A percentile compares a stretch with the other conserved stretches of the same genome.
Conservation (phyloP, 2,329 filamentous ascomycete species). For the Colletotrichum horii region DNA sequence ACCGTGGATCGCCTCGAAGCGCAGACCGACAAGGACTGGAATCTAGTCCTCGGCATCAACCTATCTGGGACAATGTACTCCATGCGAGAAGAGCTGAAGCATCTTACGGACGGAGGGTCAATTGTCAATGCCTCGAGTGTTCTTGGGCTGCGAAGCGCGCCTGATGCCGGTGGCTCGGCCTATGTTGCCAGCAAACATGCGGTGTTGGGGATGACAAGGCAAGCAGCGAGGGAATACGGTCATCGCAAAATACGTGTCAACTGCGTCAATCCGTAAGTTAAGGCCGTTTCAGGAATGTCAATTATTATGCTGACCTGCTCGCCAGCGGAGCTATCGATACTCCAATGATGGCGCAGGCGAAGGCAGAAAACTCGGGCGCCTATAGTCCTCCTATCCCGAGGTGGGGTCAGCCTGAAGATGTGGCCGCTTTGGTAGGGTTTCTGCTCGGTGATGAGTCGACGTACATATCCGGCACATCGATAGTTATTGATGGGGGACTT, state of each 20-base stretch:
- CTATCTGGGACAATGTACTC: constrained; percentile 31
- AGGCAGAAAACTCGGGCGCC: background rate
- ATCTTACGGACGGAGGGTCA: constrained; percentile 43
- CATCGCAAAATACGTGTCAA: background rate
- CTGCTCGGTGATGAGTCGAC: constrained; percentile 28
- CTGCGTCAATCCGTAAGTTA: background rate
- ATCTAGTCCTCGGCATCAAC: constrained; percentile 30
- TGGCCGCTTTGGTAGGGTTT: constrained; percentile 28
- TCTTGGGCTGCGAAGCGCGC: background rate
- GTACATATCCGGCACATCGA: constrained; percentile 25
- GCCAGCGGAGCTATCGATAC: background rate
- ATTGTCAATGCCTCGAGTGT: constrained; percentile 46
- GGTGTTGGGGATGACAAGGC: background rate
- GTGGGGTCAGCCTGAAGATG: constrained; percentile 28
- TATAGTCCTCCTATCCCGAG: constrained; percentile 21
- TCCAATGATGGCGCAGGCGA: background rate
- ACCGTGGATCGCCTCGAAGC: constrained; percentile 25
- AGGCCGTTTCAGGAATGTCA: background rate
- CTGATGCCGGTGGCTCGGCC: background rate
- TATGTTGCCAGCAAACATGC: background rate
- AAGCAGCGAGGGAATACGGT: background rate
- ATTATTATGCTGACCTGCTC: background rate
- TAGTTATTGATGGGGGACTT: background rate
- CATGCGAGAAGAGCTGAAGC: constrained; percentile 29
- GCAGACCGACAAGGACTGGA: constrained; percentile 27